These are phyloP conservation scores for Ilex paraguariensis DNA, from an alignment of 305 asterid species.

Conservation along the genomic window DNA sequence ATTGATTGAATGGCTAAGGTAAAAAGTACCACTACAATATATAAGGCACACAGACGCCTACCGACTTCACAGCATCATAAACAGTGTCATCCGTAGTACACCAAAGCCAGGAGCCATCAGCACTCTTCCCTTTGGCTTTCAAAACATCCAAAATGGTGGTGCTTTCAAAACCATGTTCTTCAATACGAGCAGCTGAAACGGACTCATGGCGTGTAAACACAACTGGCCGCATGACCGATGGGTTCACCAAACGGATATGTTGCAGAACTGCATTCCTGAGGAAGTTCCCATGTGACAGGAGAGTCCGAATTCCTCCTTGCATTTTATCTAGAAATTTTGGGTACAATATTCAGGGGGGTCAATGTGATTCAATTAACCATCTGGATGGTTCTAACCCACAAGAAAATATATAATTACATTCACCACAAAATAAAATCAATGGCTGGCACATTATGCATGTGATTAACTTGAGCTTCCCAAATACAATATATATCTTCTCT, in stretches of 20 bases:
- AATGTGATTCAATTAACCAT: too few species aligned
- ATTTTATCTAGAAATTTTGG: conserved; percentile 25
- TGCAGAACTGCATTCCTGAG: conserved; percentile 61
- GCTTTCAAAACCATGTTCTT: conserved; percentile 96
- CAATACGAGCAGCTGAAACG: conserved; percentile 71
- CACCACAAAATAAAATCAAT: too few species aligned
- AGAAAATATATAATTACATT: too few species aligned
- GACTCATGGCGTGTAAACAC: conserved; percentile 53
- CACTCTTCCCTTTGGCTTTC: conserved; percentile 67
- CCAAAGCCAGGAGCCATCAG: conserved; percentile 97
- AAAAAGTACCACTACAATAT: too few species aligned
- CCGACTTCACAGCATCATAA: conserved; percentile 93
- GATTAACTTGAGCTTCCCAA: too few species aligned
- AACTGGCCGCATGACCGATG: conserved; percentile 31
- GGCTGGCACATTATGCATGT: too few species aligned
- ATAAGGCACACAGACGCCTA: conserved; percentile 17
- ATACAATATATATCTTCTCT: too few species aligned
- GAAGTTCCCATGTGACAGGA: conserved; percentile 54
- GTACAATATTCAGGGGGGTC: too few species aligned
- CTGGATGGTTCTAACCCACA: too few species aligned
- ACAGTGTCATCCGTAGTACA: conserved; percentile 89
- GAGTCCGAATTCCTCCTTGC: conserved; percentile 81
- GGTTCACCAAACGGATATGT: conserved; percentile 55
- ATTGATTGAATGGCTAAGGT: too few species aligned
- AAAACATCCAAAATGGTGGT: conserved; percentile 67